A percentile compares a stretch with the other conserved stretches of the same genome.
These are phyloP conservation scores for Ophiostoma australiae DNA, from an alignment of 2,329 filamentous ascomycete genomes.

Conservation along the genomic window DNA sequence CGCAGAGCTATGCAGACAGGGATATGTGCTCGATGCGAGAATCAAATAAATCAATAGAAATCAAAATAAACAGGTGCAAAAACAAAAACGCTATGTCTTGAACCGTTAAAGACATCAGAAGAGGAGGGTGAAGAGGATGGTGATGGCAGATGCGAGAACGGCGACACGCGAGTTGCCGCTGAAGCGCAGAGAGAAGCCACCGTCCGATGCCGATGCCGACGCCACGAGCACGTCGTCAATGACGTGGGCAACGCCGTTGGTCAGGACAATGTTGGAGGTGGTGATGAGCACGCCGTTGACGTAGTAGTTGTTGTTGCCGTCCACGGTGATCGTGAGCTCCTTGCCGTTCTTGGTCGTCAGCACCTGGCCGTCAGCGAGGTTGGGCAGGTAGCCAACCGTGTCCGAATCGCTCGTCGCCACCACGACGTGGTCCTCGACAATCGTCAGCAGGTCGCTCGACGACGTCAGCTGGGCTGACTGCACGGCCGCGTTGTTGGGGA, in stretches of 20 bases:
- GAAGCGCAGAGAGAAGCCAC: conserved; percentile 13
- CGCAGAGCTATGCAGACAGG: conserved; percentile 14
- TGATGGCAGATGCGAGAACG: conserved; percentile 10
- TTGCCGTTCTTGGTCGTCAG: conserved; percentile 24
- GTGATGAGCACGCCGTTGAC: conserved; percentile 26
- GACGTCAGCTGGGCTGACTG: conserved; percentile 22
- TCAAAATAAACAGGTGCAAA: background rate
- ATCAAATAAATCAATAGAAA: background rate
- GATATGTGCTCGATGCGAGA: conserved; percentile 14
- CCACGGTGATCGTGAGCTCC: conserved; percentile 23
- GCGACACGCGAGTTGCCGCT: background rate
- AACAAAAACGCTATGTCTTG: background rate
- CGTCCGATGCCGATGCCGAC: conserved; percentile 18
- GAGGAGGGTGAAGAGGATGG: conserved; percentile 17
- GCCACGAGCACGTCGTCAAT: conserved; percentile 24
- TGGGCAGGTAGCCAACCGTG: conserved; percentile 24
- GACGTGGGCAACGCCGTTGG: conserved; percentile 25
- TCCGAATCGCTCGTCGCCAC: conserved; percentile 2
- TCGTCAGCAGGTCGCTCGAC: conserved; percentile 12
- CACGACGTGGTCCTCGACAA: conserved; percentile 25
- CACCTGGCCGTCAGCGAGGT: conserved; percentile 24
- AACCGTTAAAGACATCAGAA: background rate
- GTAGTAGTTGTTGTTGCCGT: conserved; percentile 25
- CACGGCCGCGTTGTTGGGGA: conserved; percentile 25
- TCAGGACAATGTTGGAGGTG: conserved; percentile 23